Base-by-base conservation (phyloP, 2,329 filamentous ascomycete species). In the Colletotrichum spaethianum region DNA sequence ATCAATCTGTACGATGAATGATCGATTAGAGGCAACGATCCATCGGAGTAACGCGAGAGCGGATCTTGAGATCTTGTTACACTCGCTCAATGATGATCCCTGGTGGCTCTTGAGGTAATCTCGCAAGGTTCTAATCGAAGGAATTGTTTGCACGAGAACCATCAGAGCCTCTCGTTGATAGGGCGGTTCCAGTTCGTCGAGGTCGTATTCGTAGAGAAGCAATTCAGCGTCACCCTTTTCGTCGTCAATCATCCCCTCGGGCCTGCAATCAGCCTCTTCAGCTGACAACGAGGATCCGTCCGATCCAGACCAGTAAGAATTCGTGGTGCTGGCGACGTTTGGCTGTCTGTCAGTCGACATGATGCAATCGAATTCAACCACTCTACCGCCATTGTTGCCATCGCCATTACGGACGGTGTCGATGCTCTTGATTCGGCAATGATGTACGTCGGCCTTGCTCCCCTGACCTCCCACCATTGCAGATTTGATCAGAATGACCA, bases 1-100 rank as follows among this genome's bases (percentile, higher is more conserved):
- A 12, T 92, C 90, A 20, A 96, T 91, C 75, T 96, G 91, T 56
- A 96, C 86, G 72, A 98, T 96, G 76, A 92, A 95, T 0, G 95
- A 96, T 56, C 94, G 88, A 77, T 98, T 98, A 0, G 95, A 97
- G 0, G 95, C 93, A 70, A 98, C 90, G 73, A 98, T 93, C 95
- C 95, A 98, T 63, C 93, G 89, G 26, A 98, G 83, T 0, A 97
- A 81, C 26, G 90, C 89, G 3, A 94, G 81, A 0, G 92, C 89
- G 8, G 93, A 88, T 2, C 90, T 88, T 0, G 92, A 89, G 12
- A 98, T 86, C 23, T 86, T 82, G 28, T 89, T 84, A 74, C 83
- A 84, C 50, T 80, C 83, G 4, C 81, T 78, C 31, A 93, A 79
- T 2, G 75, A 76, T 2, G 76, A 79, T 4, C 83, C 81, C 2